Evolutionary conservation across 1,139 yeast species (phyloP).

Genomic region (Candida neerlandica): DNA sequence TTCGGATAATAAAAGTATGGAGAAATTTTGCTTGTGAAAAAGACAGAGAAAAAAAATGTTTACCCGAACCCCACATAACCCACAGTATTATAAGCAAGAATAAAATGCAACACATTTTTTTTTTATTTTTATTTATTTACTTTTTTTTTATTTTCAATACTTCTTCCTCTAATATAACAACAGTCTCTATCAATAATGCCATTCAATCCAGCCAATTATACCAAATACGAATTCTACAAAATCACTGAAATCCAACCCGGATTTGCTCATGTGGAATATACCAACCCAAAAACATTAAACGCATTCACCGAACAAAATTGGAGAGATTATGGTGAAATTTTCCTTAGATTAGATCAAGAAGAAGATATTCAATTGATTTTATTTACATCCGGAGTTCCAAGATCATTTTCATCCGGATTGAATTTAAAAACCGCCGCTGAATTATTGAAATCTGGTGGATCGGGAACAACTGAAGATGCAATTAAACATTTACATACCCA

Average conservation of each 20-base stretch:
- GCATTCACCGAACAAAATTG: constrained; percentile 59
- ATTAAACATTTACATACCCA: constrained; percentile 37
- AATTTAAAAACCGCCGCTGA: constrained; percentile 50
- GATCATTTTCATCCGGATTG: constrained; percentile 67
- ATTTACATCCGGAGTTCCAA: constrained; percentile 59
- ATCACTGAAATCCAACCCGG: constrained; percentile 49
- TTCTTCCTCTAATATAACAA: not conserved
- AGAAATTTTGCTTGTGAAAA: constrained; percentile 1
- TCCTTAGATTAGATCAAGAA: constrained; percentile 49
- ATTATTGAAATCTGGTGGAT: constrained; percentile 9
- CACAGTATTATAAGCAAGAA: not conserved
- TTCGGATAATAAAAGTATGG: not conserved
- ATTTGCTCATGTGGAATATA: constrained; percentile 61
- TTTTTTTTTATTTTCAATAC: not conserved
- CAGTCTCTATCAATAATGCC: constrained; percentile 16
- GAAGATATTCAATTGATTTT: constrained; percentile 52
- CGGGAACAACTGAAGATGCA: constrained; percentile 18
- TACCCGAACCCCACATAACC: constrained; percentile 2
- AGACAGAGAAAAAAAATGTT: not conserved
- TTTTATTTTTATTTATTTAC: not conserved
- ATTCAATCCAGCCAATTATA: constrained; percentile 28
- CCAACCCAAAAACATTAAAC: constrained; percentile 64
- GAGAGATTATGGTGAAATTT: constrained; percentile 55
- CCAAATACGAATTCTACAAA: constrained; percentile 36
- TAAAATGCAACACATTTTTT: not conserved